Evolutionary conservation across 2,329 filamentous ascomycete genomes (phyloP), one percentile per base, ranked within the genome.

Genomic region (Leptosphaerulina australis): DNA sequence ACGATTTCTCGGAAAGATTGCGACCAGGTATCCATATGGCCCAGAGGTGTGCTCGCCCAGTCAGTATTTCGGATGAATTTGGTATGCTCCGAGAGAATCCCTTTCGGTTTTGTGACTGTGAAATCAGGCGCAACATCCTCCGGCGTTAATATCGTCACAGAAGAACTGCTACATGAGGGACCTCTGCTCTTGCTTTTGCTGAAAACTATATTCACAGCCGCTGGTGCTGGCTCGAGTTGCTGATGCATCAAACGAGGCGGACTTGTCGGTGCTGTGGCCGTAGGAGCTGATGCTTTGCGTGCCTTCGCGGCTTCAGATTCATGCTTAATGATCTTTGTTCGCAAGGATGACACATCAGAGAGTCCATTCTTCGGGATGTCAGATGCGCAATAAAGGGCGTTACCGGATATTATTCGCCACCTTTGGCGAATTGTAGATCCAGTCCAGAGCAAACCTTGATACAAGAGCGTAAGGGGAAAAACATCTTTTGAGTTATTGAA

Each of bases 1-100:
- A 56, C 56, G 11, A 70, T 44, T 25, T 80, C 76, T 25, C 79
- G 77, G 17, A 83, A 73, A 17, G 76, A 70, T 4, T 69, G 40
- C n/a, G 76, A 71, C 80, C 81, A 83, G 41, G 61, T 63, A 2
- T 69, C 55, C 64, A 82, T 75, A 1, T 75, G 74, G 0, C 81
- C 81, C 1, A 82, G 63, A 2, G 76, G 72, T 1, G 79, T 81
- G 10, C 63, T 62, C 3, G 68, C 67, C 80, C 80, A 83, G 57
- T 81, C 73, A 12, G 79, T 63, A 17, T 62, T 73, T 20, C 77
- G 72, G 37, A 79, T 55, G 39, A 74, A 71, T 8, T 47, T 46
- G 15, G 68, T 37, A 36, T 73, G 67, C 6, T 69, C 65, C 3
- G 68, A 63, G 17, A 69, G 53, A 63, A 61, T 5, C 3, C 65